phyloP scores from a whole-genome alignment of 192 early-diverging fungal genomes.

The Backusella sp. region DNA sequence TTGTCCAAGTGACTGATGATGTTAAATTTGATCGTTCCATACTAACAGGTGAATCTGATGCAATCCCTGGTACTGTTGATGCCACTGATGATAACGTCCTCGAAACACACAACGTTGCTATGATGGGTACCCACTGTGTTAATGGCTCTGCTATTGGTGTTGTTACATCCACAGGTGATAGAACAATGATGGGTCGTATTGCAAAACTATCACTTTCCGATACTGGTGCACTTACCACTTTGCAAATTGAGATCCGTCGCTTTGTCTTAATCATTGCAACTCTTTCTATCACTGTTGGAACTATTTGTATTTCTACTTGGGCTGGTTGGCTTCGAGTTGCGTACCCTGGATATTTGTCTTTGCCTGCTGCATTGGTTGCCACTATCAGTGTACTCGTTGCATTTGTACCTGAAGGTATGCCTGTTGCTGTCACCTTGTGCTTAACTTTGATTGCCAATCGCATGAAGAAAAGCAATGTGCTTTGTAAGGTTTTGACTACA shows the following conservation, averaged over 20 bases:
- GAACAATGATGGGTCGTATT: slow-evolving; percentile 76
- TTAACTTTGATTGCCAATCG: slow-evolving; percentile 77
- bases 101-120: slow-evolving; percentile 81
- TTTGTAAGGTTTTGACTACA: slow-evolving; percentile 78
- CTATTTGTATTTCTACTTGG: slow-evolving; percentile 44
- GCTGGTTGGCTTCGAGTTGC: slow-evolving; percentile 53
- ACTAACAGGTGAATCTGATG: slow-evolving; percentile 75
- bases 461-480: slow-evolving; percentile 68
- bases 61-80: slow-evolving; percentile 60
- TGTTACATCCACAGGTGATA: slow-evolving; percentile 75
- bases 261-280: slow-evolving; percentile 73
- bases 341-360: slow-evolving; percentile 56
- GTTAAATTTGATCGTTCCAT: slow-evolving; percentile 76
- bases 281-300: slow-evolving; percentile 44
- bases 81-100: slow-evolving; percentile 71
- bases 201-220: slow-evolving; percentile 51
- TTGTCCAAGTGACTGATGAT: slow-evolving; percentile 63
- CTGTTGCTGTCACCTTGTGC: slow-evolving; percentile 73
- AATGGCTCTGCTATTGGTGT: slow-evolving; percentile 73
- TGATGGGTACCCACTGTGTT: slow-evolving; percentile 70
- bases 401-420: slow-evolving; percentile 76
- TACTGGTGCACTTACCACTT: slow-evolving; percentile 42
- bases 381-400: slow-evolving; percentile 69
- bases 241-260: slow-evolving; percentile 61
- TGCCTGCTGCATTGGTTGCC: slow-evolving; percentile 37